These are phyloP conservation scores for Gaeumannomyces sp. DNA, from an alignment of 2,329 filamentous ascomycete genomes.

Conservation along the genomic window DNA sequence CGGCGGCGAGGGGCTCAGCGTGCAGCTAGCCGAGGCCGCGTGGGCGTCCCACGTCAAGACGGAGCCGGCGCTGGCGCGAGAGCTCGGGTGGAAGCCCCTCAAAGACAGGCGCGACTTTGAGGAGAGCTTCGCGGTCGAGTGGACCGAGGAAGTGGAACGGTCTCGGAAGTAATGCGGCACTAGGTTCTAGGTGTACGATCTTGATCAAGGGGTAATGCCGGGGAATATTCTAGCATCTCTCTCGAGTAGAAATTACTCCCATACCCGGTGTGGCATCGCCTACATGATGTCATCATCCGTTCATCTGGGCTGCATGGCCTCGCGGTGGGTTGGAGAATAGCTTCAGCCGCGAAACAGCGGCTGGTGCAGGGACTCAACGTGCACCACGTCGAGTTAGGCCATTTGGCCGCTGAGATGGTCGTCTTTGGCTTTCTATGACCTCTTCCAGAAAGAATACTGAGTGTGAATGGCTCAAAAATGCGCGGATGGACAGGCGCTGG, in stretches of 20 bases:
- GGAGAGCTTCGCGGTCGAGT: constrained; percentile 14
- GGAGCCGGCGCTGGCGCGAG: constrained; percentile 18
- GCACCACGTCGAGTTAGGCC: not conserved
- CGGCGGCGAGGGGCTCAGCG: constrained; percentile 8
- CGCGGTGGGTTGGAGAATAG: not conserved
- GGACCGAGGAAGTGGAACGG: not conserved
- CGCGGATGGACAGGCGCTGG: not conserved
- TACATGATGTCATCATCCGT: not conserved
- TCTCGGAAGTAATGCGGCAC: not conserved
- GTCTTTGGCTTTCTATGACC: not conserved
- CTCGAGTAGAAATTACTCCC: not conserved
- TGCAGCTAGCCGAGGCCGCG: constrained; percentile 26
- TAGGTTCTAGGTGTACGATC: not conserved
- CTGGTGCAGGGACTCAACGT: not conserved
- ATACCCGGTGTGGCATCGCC: not conserved
- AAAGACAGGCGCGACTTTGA: constrained; percentile 23
- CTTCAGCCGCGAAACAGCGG: not conserved
- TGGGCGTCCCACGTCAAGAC: constrained; percentile 25
- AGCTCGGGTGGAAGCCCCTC: constrained; percentile 27
- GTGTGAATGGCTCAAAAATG: too few species aligned
- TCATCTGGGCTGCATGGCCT: not conserved
- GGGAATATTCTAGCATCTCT: not conserved
- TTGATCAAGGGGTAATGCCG: not conserved
- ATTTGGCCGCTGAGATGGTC: not conserved
- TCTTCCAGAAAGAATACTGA: not conserved